Conservation (phyloP, 139 green algal genomes). For the Micractinium conductrix region DNA sequence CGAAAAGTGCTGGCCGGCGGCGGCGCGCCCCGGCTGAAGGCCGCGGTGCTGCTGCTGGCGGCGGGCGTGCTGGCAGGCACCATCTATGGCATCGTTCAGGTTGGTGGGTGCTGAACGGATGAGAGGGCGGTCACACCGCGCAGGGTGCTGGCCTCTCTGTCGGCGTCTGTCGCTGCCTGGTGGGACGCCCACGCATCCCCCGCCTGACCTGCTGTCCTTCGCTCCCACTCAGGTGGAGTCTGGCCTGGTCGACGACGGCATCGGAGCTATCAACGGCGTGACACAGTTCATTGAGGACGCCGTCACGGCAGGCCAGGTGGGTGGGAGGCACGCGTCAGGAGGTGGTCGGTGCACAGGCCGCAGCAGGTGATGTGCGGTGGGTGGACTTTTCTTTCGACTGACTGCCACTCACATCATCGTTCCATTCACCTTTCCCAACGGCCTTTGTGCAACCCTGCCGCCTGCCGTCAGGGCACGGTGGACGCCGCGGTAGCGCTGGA, state of each 20-base stretch:
- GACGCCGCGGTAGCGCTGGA: not conserved
- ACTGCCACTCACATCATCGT: not conserved
- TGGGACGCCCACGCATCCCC: no score
- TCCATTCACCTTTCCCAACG: no score
- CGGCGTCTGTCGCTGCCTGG: no score
- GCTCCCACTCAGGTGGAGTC: not conserved
- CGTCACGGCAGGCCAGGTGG: not conserved
- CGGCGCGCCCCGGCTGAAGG: not conserved
- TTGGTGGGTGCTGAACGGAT: no score
- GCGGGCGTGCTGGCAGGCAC: not conserved
- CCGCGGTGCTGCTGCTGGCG: not conserved
- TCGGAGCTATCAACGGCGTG: not conserved
- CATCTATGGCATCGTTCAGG: slow-evolving; percentile 16
- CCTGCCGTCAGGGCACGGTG: not conserved
- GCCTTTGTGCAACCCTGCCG: not conserved
- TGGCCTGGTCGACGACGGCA: not conserved
- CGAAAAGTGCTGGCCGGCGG: slow-evolving; percentile 6
- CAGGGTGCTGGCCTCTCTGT: no score
- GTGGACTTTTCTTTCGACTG: no score
- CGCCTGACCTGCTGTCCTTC: no score
- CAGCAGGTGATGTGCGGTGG: no score
- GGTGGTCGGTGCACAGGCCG: no score
- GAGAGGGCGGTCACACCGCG: no score
- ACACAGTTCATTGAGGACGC: not conserved
- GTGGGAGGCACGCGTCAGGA: no score